Conservation (phyloP, 1,284 basidiomycete genomes). For the Leccinum fallax region DNA sequence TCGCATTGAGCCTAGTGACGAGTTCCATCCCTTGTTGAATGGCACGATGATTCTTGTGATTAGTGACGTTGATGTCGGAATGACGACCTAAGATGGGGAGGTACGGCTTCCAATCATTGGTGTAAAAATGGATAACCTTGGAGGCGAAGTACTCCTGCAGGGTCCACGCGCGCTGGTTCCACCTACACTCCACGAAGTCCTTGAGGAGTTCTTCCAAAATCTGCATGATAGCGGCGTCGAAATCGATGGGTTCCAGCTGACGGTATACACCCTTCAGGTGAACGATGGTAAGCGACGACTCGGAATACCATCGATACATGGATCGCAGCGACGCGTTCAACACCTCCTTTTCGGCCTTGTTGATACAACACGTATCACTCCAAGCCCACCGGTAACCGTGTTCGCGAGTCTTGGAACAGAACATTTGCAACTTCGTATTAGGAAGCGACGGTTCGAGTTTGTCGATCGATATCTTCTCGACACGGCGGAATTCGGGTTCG, state of each 20-base stretch:
- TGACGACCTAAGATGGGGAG: slow-evolving; percentile 1
- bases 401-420: slow-evolving; percentile 15
- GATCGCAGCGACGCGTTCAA: slow-evolving; percentile 27
- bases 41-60: slow-evolving; percentile 19
- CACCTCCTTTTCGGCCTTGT: slow-evolving; percentile 8
- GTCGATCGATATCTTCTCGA: slow-evolving; percentile 15
- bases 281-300: slow-evolving; percentile 27
- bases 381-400: slow-evolving; percentile 30
- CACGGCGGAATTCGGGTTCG: slow-evolving; percentile 20
- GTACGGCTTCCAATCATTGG: slow-evolving; percentile 26
- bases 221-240: background rate
- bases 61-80: background rate
- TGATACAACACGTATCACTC: slow-evolving; percentile 22
- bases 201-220: background rate
- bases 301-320: slow-evolving; percentile 29
- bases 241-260: background rate
- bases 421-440: slow-evolving; percentile 20
- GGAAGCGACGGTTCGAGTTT: slow-evolving; percentile 7
- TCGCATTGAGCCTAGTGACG: slow-evolving; percentile 14
- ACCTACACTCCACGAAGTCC: slow-evolving; percentile 10
- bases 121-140: slow-evolving; percentile 22
- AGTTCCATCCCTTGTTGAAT: slow-evolving; percentile 23
- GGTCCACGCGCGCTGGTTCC: slow-evolving; percentile 32
- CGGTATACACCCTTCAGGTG: slow-evolving; percentile 19
- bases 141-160: slow-evolving; percentile 30